These are phyloP conservation scores for Neurospora hispaniola DNA, from an alignment of 495 filamentous ascomycete genomes.

Conservation along the genomic window DNA sequence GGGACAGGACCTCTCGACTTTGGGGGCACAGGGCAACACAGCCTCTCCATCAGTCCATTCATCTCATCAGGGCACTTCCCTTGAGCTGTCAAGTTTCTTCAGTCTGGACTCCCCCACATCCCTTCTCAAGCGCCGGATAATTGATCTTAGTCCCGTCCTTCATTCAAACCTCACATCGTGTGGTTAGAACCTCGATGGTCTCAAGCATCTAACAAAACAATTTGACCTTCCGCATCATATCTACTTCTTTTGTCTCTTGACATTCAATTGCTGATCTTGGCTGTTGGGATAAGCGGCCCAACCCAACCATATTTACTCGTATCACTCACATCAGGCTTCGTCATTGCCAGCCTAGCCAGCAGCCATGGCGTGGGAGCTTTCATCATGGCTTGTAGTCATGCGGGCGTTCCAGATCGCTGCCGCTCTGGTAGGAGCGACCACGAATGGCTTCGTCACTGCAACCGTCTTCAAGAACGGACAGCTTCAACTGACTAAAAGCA, in stretches of 20 bases:
- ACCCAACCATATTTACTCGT: not conserved
- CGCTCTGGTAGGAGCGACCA: conserved; percentile 15
- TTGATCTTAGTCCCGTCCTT: not conserved
- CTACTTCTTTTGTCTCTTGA: not conserved
- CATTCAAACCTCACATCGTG: not conserved
- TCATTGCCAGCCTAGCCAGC: conserved; percentile 1
- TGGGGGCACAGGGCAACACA: not conserved
- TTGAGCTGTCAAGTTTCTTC: not conserved
- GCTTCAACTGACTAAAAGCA: conserved; percentile 16
- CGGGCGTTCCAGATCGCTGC: conserved; percentile 23
- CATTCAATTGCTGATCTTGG: not conserved
- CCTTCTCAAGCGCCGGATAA: not conserved
- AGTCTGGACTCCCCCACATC: not conserved
- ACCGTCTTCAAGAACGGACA: conserved; percentile 15
- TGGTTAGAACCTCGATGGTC: not conserved
- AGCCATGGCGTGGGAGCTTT: conserved; percentile 22
- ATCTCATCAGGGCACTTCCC: not conserved
- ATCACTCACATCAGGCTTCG: not conserved
- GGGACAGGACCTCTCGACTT: not conserved
- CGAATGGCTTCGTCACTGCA: conserved; percentile 30
- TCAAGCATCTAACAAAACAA: not conserved
- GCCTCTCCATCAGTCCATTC: not conserved
- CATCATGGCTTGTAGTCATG: conserved; percentile 24
- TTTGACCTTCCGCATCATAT: not conserved
- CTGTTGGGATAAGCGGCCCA: not conserved